Conservation (phyloP, 164 flowering plant species). For the Malania oleifera region DNA sequence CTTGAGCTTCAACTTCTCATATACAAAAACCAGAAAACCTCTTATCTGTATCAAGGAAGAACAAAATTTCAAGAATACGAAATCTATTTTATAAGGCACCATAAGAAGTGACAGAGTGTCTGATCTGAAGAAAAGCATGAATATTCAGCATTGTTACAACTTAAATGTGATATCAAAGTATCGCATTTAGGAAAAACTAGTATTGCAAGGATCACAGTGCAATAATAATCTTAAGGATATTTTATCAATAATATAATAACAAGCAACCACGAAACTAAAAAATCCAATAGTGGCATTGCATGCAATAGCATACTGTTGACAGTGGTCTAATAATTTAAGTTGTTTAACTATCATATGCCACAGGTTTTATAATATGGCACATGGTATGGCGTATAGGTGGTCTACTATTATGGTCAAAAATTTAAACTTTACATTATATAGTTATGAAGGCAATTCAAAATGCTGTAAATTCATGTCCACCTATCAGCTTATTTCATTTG, state of each 20-base stretch:
- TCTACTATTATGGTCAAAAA: too few relatives aligned
- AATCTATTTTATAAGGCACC: neutral
- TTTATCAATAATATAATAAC: neutral
- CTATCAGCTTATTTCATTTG: too few relatives aligned
- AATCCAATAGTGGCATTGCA: neutral
- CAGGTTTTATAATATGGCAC: too few relatives aligned
- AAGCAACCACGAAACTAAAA: neutral
- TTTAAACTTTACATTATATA: too few relatives aligned
- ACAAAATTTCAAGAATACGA: neutral
- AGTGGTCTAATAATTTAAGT: too few relatives aligned
- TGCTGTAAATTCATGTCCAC: too few relatives aligned
- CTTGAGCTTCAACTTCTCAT: constrained; percentile 85
- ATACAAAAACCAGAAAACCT: constrained; percentile 33
- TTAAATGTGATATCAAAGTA: neutral
- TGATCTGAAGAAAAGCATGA: neutral
- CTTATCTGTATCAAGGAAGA: constrained; percentile 48
- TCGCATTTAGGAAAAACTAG: too few relatives aligned
- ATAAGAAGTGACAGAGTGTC: neutral
- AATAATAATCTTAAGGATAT: neutral
- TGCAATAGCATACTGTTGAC: too few relatives aligned
- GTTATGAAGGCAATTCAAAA: too few relatives aligned
- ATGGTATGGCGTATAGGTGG: too few relatives aligned
- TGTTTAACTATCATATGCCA: too few relatives aligned
- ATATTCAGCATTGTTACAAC: too few relatives aligned
- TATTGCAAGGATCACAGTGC: neutral